These are phyloP conservation scores for Circinella minor DNA, from an alignment of 371 early-diverging fungal species.

Conservation along the genomic window DNA sequence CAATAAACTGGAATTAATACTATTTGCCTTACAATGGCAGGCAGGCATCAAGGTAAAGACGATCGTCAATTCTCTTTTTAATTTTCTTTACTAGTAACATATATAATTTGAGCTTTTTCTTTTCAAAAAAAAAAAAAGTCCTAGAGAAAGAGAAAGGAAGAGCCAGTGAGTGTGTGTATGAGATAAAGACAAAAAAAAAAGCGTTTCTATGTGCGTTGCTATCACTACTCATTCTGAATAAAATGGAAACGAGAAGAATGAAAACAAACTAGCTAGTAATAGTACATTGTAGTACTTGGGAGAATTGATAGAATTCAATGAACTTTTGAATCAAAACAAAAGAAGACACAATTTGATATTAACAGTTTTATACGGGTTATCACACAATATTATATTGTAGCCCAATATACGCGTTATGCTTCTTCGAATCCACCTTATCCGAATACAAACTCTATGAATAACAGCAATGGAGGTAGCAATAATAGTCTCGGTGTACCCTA, in stretches of 20 bases:
- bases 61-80: not conserved
- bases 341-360: not conserved
- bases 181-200: too few species aligned
- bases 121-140: not conserved
- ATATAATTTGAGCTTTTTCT: not conserved
- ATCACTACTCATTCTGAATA: too few species aligned
- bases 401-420: constrained; percentile 52
- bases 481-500: constrained; percentile 46
- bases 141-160: not conserved
- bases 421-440: constrained; percentile 32
- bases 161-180: not conserved
- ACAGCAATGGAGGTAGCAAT: constrained; percentile 24
- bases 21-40: constrained; percentile 26
- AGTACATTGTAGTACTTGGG: too few species aligned
- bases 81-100: not conserved
- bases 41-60: constrained; percentile 32
- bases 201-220: too few species aligned
- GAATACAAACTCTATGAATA: constrained; percentile 10
- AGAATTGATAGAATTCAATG: too few species aligned
- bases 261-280: too few species aligned
- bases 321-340: too few species aligned
- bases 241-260: too few species aligned
- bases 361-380: not conserved
- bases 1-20: not conserved
- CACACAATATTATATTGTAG: constrained; percentile 16